A percentile compares a stretch with the other conserved stretches of the same genome.
Conservation (phyloP, 345 rosid genomes). For the Populus pruinosa region DNA sequence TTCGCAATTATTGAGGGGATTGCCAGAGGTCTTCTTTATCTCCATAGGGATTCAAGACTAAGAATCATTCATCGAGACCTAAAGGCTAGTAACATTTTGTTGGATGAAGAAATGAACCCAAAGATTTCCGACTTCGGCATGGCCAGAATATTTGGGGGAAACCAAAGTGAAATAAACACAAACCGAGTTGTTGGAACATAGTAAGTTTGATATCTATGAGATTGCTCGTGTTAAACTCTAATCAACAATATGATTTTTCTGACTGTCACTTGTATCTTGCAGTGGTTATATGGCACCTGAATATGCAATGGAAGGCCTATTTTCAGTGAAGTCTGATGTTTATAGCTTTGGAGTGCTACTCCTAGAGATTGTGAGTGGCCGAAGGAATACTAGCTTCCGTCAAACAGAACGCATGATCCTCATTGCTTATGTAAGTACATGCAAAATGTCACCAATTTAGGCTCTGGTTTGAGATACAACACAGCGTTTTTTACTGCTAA, state of each 20-base stretch:
- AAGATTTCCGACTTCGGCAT: constrained; percentile 32
- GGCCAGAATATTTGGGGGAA: constrained; percentile 30
- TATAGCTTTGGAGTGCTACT: constrained; percentile 28
- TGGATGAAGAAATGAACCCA: constrained; percentile 27
- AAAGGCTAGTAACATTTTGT: constrained; percentile 30
- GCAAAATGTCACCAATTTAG: not conserved
- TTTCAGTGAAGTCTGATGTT: constrained; percentile 33
- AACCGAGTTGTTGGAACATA: constrained; percentile 29
- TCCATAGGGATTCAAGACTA: constrained; percentile 28
- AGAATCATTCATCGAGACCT: constrained; percentile 27
- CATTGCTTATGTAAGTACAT: constrained; percentile 21
- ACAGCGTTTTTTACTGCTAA: not conserved
- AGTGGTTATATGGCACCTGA: constrained; percentile 34
- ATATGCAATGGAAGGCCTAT: constrained; percentile 32
- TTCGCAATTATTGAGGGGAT: constrained; percentile 23
- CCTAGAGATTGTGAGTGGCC: constrained; percentile 23
- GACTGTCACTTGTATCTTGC: constrained; percentile 1
- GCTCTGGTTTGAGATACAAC: no score
- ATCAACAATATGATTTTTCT: not conserved
- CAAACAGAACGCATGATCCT: constrained; percentile 14
- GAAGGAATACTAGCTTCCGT: constrained; percentile 28
- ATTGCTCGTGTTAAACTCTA: not conserved
- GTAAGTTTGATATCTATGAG: constrained; percentile 8
- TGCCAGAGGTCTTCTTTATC: constrained; percentile 31
- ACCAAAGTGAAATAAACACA: constrained; percentile 27